Percentiles rank a stretch among this genome's conserved stretches.
phyloP scores from a whole-genome alignment of 805 yeast genomes.

The Yamadazyma scolyti region DNA sequence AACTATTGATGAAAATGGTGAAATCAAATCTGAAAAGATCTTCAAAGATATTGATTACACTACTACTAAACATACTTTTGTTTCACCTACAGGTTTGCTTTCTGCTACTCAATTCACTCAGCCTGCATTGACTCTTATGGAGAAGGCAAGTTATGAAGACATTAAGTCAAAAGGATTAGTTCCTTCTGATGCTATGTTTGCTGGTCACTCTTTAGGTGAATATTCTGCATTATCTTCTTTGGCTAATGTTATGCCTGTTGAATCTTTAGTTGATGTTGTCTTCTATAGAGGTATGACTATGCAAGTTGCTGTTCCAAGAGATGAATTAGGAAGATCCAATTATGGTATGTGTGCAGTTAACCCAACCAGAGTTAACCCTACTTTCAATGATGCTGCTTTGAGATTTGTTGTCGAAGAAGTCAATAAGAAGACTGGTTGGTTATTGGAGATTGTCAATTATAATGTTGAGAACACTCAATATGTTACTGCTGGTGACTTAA shows the following conservation, averaged over 20 bases:
- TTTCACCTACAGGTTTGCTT: constrained; percentile 88
- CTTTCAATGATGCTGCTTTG: constrained; percentile 90
- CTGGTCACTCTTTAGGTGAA: constrained; percentile 99
- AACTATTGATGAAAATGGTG: constrained; percentile 82
- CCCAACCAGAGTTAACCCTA: constrained; percentile 86
- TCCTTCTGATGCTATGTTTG: constrained; percentile 90
- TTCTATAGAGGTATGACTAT: constrained; percentile 99
- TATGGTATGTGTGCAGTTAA: constrained; percentile 99
- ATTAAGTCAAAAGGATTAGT: constrained; percentile 94
- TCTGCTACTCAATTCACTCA: constrained; percentile 99
- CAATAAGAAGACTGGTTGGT: constrained; percentile 80
- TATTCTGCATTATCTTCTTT: constrained; percentile 95
- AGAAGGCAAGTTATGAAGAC: constrained; percentile 97
- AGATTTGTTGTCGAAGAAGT: constrained; percentile 92
- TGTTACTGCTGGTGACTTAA: constrained; percentile 97
- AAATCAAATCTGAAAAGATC: constrained; percentile 85
- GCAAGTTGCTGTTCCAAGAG: constrained; percentile 99
- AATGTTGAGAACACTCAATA: constrained; percentile 98
- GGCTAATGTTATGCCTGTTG: constrained; percentile 98
- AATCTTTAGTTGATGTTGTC: constrained; percentile 93
- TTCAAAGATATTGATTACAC: constrained; percentile 85
- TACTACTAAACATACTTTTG: constrained; percentile 84
- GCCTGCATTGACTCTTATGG: constrained; percentile 99
- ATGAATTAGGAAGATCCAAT: constrained; percentile 89
- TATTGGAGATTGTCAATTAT: constrained; percentile 95